These are phyloP conservation scores for Rhizopogon roseolus DNA, from an alignment of 768 basidiomycete genomes.

Conservation along the genomic window DNA sequence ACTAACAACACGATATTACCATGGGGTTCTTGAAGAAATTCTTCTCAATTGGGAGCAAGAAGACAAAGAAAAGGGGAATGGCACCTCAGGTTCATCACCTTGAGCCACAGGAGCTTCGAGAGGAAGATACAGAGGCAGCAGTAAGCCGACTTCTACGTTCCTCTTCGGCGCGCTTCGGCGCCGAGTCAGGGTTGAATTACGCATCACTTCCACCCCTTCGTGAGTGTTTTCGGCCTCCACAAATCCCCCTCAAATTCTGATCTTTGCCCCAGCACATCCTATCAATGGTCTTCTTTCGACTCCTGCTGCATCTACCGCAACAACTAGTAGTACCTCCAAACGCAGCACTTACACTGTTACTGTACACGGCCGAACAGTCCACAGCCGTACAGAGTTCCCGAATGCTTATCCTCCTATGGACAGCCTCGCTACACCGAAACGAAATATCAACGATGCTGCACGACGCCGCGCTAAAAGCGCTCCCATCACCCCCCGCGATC, in stretches of 20 bases:
- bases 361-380: constrained; percentile 58
- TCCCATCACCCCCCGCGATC: constrained; percentile 40
- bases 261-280: constrained; percentile 50
- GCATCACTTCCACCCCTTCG: constrained; percentile 62
- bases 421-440: constrained; percentile 17
- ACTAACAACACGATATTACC: constrained; percentile 5
- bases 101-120: constrained; percentile 14
- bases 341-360: constrained; percentile 69
- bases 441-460: constrained; percentile 22
- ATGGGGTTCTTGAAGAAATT: constrained; percentile 74
- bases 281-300: constrained; percentile 52
- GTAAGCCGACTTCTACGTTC: constrained; percentile 58
- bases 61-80: constrained; percentile 41
- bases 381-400: constrained; percentile 61
- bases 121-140: constrained; percentile 43
- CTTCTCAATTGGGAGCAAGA: constrained; percentile 65
- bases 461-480: constrained; percentile 26
- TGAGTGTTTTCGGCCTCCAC: constrained; percentile 33
- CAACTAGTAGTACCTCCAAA: constrained; percentile 47
- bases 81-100: constrained; percentile 15
- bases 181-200: constrained; percentile 53
- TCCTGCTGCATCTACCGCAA: constrained; percentile 46
- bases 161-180: constrained; percentile 62
- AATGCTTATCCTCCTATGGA: constrained; percentile 48
- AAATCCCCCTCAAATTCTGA: constrained; percentile 5